Percentiles rank a stretch among this genome's conserved stretches.
phyloP scores from a whole-genome alignment of 2,329 filamentous ascomycete genomes.

The Trichoderma koningii region DNA sequence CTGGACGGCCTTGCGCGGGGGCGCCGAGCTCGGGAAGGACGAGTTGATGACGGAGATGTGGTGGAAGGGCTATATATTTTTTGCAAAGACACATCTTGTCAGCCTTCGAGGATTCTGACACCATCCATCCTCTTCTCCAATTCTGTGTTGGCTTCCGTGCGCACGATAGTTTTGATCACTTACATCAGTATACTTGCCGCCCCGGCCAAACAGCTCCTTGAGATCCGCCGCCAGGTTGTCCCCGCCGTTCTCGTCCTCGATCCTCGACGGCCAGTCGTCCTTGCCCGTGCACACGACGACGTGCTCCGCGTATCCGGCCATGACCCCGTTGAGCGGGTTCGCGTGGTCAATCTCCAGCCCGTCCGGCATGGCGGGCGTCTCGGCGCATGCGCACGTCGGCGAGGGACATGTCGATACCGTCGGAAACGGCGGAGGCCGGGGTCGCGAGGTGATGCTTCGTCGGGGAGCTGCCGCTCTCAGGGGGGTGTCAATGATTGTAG shows the following conservation, averaged over 20 bases:
- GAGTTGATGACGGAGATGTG: conserved; percentile 76
- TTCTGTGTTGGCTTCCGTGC: no score
- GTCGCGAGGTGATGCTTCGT: conserved; percentile 4
- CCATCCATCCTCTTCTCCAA: neutral
- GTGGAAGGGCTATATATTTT: conserved; percentile 69
- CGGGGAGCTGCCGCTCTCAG: neutral
- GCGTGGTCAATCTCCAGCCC: conserved; percentile 74
- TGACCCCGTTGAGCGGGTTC: conserved; percentile 71
- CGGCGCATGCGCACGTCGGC: conserved; percentile 74
- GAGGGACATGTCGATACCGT: conserved; percentile 65
- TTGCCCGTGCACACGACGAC: conserved; percentile 81
- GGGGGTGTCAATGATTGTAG: neutral
- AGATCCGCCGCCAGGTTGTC: conserved; percentile 71
- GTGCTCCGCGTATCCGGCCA: conserved; percentile 78
- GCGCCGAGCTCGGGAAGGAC: conserved; percentile 66
- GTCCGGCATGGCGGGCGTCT: conserved; percentile 62
- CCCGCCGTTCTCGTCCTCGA: conserved; percentile 75
- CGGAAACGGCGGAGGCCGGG: conserved; percentile 41
- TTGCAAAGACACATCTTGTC: no score
- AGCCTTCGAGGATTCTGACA: no score
- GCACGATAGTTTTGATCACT: conserved; percentile 36
- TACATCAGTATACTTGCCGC: conserved; percentile 68
- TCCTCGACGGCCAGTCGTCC: conserved; percentile 77
- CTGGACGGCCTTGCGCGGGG: conserved; percentile 48
- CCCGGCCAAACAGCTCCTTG: conserved; percentile 67